Conservation (phyloP, 2,329 filamentous ascomycete species). For the Cytospora piceicola region DNA sequence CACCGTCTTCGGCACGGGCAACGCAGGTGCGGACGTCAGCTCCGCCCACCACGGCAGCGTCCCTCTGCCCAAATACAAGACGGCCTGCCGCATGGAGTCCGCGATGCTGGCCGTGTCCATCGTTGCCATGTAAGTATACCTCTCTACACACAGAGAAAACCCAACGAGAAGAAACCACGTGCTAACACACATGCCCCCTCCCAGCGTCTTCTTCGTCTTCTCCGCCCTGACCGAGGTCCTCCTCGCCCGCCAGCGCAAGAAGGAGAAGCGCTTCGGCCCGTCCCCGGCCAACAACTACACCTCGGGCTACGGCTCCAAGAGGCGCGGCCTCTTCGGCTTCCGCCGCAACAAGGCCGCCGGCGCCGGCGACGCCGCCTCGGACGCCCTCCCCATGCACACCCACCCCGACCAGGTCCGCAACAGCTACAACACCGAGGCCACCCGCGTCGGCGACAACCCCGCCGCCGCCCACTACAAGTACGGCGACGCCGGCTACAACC, state of each 20-base stretch:
- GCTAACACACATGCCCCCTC: too few relatives aligned
- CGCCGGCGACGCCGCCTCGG: slow-evolving; percentile 28
- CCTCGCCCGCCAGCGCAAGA: slow-evolving; percentile 40
- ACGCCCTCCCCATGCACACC: slow-evolving; percentile 41
- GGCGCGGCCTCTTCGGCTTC: slow-evolving; percentile 39
- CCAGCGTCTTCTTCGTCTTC: slow-evolving; percentile 41
- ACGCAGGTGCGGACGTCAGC: slow-evolving; percentile 52
- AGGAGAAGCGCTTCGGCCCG: slow-evolving; percentile 47
- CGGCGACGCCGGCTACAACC: slow-evolving; percentile 35
- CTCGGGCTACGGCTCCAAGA: slow-evolving; percentile 40
- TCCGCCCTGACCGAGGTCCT: slow-evolving; percentile 36
- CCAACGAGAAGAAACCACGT: too few relatives aligned
- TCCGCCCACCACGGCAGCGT: slow-evolving; percentile 55
- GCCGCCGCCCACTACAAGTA: slow-evolving; percentile 38
- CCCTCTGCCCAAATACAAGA: slow-evolving; percentile 50
- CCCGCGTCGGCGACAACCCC: slow-evolving; percentile 37
- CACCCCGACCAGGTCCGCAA: slow-evolving; percentile 41
- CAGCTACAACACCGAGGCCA: slow-evolving; percentile 44
- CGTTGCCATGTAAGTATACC: slow-evolving; percentile 69
- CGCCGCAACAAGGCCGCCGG: slow-evolving; percentile 37
- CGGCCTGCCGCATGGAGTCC: slow-evolving; percentile 75
- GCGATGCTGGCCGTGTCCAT: slow-evolving; percentile 79
- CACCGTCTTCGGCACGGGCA: slow-evolving; percentile 71
- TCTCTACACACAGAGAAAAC: too few relatives aligned
- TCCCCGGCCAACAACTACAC: slow-evolving; percentile 48